Conservation (phyloP, 331 rosid species). For the Saraca asoca region DNA sequence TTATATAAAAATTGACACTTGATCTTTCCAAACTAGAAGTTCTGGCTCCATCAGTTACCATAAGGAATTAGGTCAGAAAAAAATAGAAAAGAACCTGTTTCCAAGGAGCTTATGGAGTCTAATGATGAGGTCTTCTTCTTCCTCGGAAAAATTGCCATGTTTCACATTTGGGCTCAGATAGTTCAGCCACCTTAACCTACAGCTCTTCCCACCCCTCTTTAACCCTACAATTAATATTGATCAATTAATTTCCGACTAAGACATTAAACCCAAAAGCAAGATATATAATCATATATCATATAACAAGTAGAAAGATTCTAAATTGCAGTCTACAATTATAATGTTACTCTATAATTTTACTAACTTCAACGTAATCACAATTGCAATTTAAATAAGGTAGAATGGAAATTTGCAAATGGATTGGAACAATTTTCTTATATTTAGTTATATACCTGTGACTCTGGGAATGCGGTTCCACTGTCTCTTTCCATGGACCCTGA, state of each 20-base stretch:
- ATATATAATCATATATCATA: too few species aligned
- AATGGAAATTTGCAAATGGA: too few species aligned
- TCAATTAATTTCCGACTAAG: neutral
- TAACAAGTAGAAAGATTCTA: too few species aligned
- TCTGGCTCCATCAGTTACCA: neutral
- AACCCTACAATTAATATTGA: slow-evolving; percentile 17
- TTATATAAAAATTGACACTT: too few species aligned
- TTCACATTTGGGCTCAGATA: slow-evolving; percentile 41
- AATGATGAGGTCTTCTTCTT: slow-evolving; percentile 31
- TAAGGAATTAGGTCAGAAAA: neutral
- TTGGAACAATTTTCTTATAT: too few species aligned
- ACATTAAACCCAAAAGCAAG: too few species aligned
- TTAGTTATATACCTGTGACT: neutral
- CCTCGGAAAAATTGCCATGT: slow-evolving; percentile 37
- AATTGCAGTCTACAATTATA: too few species aligned
- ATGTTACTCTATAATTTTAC: too few species aligned
- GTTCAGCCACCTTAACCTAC: slow-evolving; percentile 48
- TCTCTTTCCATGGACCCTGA: slow-evolving; percentile 25
- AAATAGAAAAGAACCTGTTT: slow-evolving; percentile 32
- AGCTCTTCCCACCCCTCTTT: slow-evolving; percentile 37
- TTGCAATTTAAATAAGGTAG: too few species aligned
- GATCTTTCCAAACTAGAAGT: too few species aligned
- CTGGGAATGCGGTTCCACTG: slow-evolving; percentile 42
- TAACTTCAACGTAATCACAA: too few species aligned
- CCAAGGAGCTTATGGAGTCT: slow-evolving; percentile 45